Evolutionary conservation across 164 flowering plant species (phyloP).

Genomic region (Magnolia changhungtana): DNA sequence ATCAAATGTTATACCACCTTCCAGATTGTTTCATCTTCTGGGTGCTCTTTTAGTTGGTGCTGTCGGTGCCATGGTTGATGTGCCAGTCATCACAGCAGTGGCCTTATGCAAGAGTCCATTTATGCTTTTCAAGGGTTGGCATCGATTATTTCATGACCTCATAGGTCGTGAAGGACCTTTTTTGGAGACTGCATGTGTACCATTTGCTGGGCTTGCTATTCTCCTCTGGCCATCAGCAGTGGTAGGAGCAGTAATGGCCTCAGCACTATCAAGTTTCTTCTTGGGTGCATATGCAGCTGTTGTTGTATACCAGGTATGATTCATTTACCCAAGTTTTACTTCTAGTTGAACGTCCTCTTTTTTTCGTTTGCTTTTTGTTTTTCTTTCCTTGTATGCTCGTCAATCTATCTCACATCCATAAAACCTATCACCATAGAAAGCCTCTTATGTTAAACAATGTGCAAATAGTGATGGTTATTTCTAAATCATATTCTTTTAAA

Average conservation of each 20-base stretch:
- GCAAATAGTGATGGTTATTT: too few relatives aligned
- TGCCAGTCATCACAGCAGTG: constrained; percentile 53
- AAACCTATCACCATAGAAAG: too few relatives aligned
- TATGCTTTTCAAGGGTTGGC: constrained; percentile 97
- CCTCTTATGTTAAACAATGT: too few relatives aligned
- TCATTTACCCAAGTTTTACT: neutral
- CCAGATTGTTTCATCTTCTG: constrained; percentile 67
- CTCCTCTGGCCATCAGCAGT: constrained; percentile 90
- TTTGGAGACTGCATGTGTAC: constrained; percentile 91
- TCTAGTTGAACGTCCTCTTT: neutral
- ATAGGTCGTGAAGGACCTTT: constrained; percentile 96
- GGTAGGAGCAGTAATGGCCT: constrained; percentile 60
- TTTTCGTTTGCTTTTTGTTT: too few relatives aligned
- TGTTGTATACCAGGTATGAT: constrained; percentile 68
- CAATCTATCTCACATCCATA: too few relatives aligned
- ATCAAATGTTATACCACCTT: neutral
- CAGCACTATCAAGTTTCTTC: constrained; percentile 61
- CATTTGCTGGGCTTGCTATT: constrained; percentile 91
- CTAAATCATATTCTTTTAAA: too few relatives aligned
- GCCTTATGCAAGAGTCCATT: constrained; percentile 71
- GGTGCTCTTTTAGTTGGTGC: constrained; percentile 54
- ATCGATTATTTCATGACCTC: constrained; percentile 78
- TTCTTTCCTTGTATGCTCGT: too few relatives aligned
- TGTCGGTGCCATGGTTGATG: constrained; percentile 57
- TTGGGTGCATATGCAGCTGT: constrained; percentile 83